These are phyloP conservation scores for Chrysanthemum makinoi DNA, from an alignment of 129 eudicot species.

Conservation along the genomic window DNA sequence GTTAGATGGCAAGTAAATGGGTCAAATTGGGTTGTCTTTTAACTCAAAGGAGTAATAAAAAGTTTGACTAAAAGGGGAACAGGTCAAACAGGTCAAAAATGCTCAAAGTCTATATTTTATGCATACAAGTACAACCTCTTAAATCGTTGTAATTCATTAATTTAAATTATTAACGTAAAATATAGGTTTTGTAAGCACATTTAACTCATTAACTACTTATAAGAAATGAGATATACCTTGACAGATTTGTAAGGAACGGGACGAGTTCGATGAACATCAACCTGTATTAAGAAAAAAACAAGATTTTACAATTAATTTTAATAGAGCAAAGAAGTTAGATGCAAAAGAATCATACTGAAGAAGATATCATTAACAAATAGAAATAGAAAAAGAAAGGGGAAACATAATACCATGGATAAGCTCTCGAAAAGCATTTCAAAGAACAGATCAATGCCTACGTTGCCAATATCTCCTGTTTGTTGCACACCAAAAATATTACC, in stretches of 20 bases:
- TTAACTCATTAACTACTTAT: not conserved
- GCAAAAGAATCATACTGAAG: not conserved
- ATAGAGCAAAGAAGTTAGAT: not conserved
- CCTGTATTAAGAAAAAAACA: constrained; percentile 50
- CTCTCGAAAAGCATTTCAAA: constrained; percentile 99
- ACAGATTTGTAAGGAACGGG: constrained; percentile 83
- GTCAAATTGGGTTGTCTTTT: no score
- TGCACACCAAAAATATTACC: constrained; percentile 98
- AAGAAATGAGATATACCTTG: constrained; percentile 50
- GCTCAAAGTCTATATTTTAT: no score
- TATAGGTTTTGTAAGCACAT: no score
- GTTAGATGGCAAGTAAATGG: no score
- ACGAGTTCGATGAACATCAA: constrained; percentile 78
- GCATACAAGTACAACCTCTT: no score
- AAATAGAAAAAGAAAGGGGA: not conserved
- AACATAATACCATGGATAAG: constrained; percentile 69
- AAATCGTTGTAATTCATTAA: no score
- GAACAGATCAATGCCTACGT: constrained; percentile 97
- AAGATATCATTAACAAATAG: not conserved
- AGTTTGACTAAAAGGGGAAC: no score
- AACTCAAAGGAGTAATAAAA: no score
- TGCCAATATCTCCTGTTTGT: constrained; percentile 90
- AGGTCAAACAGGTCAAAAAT: no score
- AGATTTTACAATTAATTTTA: constrained; percentile 6
- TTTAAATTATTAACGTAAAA: no score